Base-by-base conservation (phyloP, 176 grass and related monocot genomes). In the Guadua angustifolia region DNA sequence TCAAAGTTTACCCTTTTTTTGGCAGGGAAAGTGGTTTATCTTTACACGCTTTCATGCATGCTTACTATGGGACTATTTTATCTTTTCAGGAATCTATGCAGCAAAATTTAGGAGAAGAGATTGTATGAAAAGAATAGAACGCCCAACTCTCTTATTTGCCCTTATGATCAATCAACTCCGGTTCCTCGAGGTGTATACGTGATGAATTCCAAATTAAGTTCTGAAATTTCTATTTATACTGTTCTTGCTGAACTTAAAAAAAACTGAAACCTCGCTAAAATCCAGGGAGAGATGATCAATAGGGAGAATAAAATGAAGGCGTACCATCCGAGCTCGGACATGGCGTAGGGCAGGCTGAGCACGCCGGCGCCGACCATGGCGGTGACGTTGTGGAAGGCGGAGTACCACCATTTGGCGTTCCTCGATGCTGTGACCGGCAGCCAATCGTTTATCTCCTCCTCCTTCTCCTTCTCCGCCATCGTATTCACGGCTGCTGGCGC, bases 361-460 rank as follows among this genome's bases (percentile, higher is more conserved):
- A 95, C 93, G 38, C 90, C 93, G 44, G 93, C 93, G 19, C 93
- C 93, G 19, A 95, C 93, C 93, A 95, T 92, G 90, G 93, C 90
- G 8, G 92, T 94, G 75, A 94, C 89, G 44, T 94, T 94, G 92
- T 94, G 92, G 87, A 91, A 94, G n/a, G 86, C 75, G 0, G 92
- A 89, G 65, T 94, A 94, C 92, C 92, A 94, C 92, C 92, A 94
- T 79, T 91, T 94, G 25, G 92, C 92, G 12, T 89, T 82, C 53
- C 92, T 59, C 6, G 83, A 91, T 0, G 89, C 85, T 2, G 89
- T 89, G 89, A 94, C 87, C 1, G 92, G 92, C 0, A 94, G 92
- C 92, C 92, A 94, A 9, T 88, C 89, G 26, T 94, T 75, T 32
- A 89, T 66, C 5, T 32, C 47, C 36, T 79, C 52, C 65, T 94